Evolutionary conservation across 1,139 yeast genomes (phyloP).

Genomic region (Candida sp.): DNA sequence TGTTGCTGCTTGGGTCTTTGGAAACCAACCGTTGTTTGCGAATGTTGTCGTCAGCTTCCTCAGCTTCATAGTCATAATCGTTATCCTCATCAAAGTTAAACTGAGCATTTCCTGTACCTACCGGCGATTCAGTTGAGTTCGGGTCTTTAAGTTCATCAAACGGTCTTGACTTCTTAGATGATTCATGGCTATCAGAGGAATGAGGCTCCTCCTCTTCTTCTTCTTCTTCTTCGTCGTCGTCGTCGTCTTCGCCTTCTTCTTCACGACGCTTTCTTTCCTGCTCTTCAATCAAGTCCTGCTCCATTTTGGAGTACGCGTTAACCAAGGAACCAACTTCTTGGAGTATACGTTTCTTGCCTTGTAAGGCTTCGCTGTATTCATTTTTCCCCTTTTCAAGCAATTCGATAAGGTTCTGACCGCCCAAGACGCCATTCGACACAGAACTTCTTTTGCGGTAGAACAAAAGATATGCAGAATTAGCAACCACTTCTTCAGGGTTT

Average conservation of each 20-base stretch:
- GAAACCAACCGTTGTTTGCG: conserved; percentile 41
- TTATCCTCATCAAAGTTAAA: conserved; percentile 18
- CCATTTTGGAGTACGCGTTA: conserved; percentile 1
- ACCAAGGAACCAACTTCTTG: conserved; percentile 2
- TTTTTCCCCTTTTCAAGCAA: conserved; percentile 28
- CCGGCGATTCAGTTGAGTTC: background rate
- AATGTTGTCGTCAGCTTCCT: conserved; percentile 23
- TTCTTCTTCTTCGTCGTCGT: conserved; percentile 10
- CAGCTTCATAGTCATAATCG: conserved; percentile 20
- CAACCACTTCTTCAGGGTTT: conserved; percentile 65
- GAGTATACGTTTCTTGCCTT: conserved; percentile 4
- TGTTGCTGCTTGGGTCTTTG: conserved; percentile 27
- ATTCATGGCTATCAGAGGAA: conserved; percentile 13
- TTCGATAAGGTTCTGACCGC: conserved; percentile 34
- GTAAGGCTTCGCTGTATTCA: conserved; percentile 18
- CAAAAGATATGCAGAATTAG: conserved; percentile 85
- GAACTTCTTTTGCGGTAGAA: conserved; percentile 70
- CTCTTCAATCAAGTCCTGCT: conserved; percentile 6
- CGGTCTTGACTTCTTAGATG: conserved; percentile 10
- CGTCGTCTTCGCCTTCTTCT: conserved; percentile 10
- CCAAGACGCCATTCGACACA: conserved; percentile 30
- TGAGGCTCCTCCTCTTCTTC: conserved; percentile 1
- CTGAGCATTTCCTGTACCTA: conserved; percentile 4
- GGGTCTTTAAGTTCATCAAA: conserved; percentile 1
- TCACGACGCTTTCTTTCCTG: conserved; percentile 14